Conservation (phyloP, 306 rosid species). For the Parietaria judaica region DNA sequence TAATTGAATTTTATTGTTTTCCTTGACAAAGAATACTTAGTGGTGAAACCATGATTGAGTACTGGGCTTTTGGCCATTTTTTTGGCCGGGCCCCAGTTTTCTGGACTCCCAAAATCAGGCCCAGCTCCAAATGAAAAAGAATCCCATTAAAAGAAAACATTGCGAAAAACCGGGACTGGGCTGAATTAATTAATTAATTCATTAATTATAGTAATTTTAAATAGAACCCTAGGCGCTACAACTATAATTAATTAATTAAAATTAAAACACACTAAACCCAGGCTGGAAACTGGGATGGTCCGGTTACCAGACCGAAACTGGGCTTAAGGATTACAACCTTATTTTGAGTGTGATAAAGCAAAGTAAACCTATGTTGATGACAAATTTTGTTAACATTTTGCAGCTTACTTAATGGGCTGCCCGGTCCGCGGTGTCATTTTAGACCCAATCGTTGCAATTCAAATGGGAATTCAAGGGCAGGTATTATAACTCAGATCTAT, state of each 20-base stretch:
- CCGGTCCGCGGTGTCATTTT: slow-evolving; percentile 91
- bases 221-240: not conserved
- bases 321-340: no score
- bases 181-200: not conserved
- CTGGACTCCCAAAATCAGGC: no score
- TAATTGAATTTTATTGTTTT: not conserved
- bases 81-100: no score
- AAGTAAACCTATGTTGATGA: not conserved
- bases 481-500: slow-evolving; percentile 21
- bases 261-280: no score
- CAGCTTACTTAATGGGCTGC: slow-evolving; percentile 95
- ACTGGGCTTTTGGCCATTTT: slow-evolving; percentile 6
- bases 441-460: slow-evolving; percentile 92
- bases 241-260: not conserved
- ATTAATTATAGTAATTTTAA: no score
- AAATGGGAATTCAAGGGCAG: slow-evolving; percentile 99
- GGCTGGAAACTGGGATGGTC: no score
- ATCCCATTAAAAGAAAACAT: no score
- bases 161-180: no score
- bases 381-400: slow-evolving; percentile 9
- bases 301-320: no score
- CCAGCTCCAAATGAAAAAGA: no score
- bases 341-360: no score
- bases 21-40: no score
- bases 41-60: not conserved